Percentiles rank a stretch among this genome's conserved stretches.
phyloP scores from a whole-genome alignment of 2,329 filamentous ascomycete species.

The Elsinoe perseae region DNA sequence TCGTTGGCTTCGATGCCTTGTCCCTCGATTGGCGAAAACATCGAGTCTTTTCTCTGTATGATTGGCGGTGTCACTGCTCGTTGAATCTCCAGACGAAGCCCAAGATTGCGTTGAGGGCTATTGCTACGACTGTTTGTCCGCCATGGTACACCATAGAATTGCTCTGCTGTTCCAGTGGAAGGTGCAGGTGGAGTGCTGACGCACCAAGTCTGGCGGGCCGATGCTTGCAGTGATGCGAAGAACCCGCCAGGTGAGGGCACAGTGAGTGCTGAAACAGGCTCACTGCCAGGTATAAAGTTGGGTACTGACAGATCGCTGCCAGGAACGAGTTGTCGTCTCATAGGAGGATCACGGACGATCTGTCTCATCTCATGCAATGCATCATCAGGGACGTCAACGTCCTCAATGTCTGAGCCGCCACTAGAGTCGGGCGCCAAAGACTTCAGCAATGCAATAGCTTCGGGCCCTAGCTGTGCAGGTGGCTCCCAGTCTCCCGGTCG shows the following conservation, averaged over 20 bases:
- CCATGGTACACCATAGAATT: conserved; percentile 85
- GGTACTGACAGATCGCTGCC: conserved; percentile 16
- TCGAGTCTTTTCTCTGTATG: conserved; percentile 6
- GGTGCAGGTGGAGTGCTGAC: conserved; percentile 49
- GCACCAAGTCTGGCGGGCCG: conserved; percentile 76
- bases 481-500: conserved; percentile 57
- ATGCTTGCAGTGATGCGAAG: conserved; percentile 74
- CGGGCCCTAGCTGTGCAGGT: conserved; percentile 59
- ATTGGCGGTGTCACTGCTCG: conserved; percentile 52
- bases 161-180: conserved; percentile 83
- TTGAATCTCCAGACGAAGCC: conserved; percentile 50
- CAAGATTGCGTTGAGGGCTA: conserved; percentile 51
- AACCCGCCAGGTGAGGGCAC: conserved; percentile 89
- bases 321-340: conserved; percentile 19
- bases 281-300: conserved; percentile 33
- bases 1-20: conserved; percentile 34
- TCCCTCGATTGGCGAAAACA: conserved; percentile 32
- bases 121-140: conserved; percentile 13
- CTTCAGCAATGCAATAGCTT: conserved; percentile 71
- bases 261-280: conserved; percentile 70
- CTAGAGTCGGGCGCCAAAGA: conserved; percentile 53
- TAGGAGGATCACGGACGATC: conserved; percentile 39
- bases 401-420: conserved; percentile 26
- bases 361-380: conserved; percentile 50
- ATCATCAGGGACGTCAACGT: conserved; percentile 43